These are phyloP conservation scores for Aureobasidium sp. DNA, from an alignment of 2,329 filamentous ascomycete genomes.

Conservation along the genomic window DNA sequence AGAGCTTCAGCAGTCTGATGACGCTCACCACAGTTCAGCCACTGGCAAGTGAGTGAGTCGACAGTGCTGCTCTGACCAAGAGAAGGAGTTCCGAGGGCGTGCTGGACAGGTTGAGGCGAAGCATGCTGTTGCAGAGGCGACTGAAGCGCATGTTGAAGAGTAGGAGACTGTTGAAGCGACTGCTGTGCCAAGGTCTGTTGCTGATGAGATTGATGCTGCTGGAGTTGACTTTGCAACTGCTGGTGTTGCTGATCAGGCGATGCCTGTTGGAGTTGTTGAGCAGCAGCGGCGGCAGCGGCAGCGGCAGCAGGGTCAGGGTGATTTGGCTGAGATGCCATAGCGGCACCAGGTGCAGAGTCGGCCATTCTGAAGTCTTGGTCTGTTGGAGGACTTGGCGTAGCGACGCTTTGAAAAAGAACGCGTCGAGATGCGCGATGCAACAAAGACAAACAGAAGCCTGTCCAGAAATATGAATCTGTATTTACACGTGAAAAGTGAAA, in stretches of 20 bases:
- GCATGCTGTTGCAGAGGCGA: slow-evolving; percentile 12
- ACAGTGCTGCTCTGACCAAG: slow-evolving; percentile 22
- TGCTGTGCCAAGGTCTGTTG: slow-evolving; percentile 1
- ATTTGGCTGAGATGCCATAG: not conserved
- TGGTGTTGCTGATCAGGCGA: slow-evolving; percentile 4
- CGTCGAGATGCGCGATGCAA: not conserved
- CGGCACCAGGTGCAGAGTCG: not conserved
- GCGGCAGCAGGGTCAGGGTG: slow-evolving; percentile 5
- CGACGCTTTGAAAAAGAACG: not conserved
- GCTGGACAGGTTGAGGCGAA: slow-evolving; percentile 6
- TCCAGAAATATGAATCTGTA: not conserved
- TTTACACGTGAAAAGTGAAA: not conserved
- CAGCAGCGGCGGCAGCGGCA: slow-evolving; percentile 3
- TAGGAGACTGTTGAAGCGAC: slow-evolving; percentile 6
- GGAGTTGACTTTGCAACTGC: not conserved
- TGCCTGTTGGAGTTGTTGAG: slow-evolving; percentile 9
- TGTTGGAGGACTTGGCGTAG: not conserved
- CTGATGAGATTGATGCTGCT: slow-evolving; percentile 5
- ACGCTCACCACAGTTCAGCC: slow-evolving; percentile 54
- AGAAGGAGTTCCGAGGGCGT: slow-evolving; percentile 18
- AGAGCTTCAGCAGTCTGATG: slow-evolving; percentile 50
- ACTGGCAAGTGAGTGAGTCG: slow-evolving; percentile 49
- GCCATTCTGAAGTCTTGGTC: not conserved
- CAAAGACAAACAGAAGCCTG: not conserved
- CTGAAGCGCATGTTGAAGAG: slow-evolving; percentile 7